These are phyloP conservation scores for Metschnikowia cubensis DNA, from an alignment of 805 yeast genomes.

Conservation along the genomic window DNA sequence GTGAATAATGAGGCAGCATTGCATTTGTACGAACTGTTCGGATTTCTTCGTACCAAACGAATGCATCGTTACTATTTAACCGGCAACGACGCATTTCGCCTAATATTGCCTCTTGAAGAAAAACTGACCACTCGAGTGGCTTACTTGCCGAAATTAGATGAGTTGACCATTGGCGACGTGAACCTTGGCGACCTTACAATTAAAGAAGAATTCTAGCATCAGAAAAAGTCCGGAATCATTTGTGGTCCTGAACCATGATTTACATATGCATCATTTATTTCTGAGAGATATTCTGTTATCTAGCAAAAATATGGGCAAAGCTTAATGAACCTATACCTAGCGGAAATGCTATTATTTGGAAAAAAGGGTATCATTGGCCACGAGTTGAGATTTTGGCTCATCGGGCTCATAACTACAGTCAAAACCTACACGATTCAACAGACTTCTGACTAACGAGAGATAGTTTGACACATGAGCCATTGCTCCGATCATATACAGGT, in stretches of 20 bases:
- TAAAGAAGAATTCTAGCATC: background rate
- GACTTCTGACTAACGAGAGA: background rate
- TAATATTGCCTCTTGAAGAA: conserved; percentile 75
- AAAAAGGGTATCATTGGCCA: background rate
- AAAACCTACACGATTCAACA: background rate
- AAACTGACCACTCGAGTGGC: conserved; percentile 47
- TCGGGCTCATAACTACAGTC: background rate
- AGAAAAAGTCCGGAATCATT: no score
- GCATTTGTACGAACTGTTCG: conserved; percentile 65
- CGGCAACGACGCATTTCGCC: conserved; percentile 87
- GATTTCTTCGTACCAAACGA: conserved; percentile 70
- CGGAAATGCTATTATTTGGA: background rate
- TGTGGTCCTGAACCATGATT: no score
- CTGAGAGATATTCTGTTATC: no score
- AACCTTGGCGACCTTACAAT: background rate
- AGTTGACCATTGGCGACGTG: background rate
- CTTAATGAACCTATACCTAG: no score
- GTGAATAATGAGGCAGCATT: conserved; percentile 73
- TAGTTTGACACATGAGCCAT: background rate
- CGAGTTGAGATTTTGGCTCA: background rate
- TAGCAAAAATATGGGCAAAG: no score
- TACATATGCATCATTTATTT: no score
- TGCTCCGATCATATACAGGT: no score
- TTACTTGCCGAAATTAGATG: conserved; percentile 33
- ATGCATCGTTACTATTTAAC: conserved; percentile 84